Evolutionary conservation across 139 green algal genomes (phyloP), one percentile per base, ranked within the genome.

Genomic region (Chlamydomonas incerta): DNA sequence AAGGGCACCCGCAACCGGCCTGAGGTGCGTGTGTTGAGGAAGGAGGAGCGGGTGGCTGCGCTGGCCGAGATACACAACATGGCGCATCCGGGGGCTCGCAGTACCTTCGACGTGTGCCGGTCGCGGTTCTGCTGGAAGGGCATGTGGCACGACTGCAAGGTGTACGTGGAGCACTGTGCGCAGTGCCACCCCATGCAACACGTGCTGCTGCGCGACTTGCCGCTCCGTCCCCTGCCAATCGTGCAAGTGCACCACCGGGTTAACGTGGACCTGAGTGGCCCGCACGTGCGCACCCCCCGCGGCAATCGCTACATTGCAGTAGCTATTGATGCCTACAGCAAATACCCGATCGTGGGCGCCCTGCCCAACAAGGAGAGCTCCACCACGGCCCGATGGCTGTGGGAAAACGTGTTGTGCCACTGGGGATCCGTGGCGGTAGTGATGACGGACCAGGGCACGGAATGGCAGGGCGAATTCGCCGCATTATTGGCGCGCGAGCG

Each of bases 261-360:
- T 34, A 58, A 82, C 28, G 35, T 82, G 24, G 74, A 82, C 35
- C 35, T 70, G 11, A 72, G 60, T 28, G 74, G 74, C 2, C 74
- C 74, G 4, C 47, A 46, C n/a, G 46, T 37, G 23, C 28, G 34
- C 2, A 71, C 74, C 10, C 28, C 34, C 3, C 24, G 35, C 5
- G 58, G 74, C 23, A 60, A 37, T 24, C 35, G 15, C 23, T 82
- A 60, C 74, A 24, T 82, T 6, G 37, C 60, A 23, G 24, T 82
- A 5, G 58, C 58, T 6, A n/a, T 82, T 21, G 74, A 82, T 35
- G 17, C 23, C 35, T 82, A 58, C 58, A 72, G 58, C 9, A 82
- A 82, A 58, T 82, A 34, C 34, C 34, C 35, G 1, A 58, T 72
- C n/a, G 74, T 82, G 20, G 35, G 74, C 10, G 26, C 34, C 3